Evolutionary conservation across 2,329 filamentous ascomycete species (phyloP).

Genomic region (Tolypocladium album): DNA sequence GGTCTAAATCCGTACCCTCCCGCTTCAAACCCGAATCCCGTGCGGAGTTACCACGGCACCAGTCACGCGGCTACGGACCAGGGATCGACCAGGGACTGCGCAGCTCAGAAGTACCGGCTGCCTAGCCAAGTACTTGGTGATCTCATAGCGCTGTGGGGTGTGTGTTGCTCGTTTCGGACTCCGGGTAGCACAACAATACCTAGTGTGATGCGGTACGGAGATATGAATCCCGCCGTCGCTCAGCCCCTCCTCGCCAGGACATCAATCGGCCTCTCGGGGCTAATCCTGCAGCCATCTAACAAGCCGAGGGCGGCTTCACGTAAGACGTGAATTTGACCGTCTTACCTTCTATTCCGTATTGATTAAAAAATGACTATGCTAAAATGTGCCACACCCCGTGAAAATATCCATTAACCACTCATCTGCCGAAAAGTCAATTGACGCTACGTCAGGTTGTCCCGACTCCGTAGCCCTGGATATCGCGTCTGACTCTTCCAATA

Average conservation of each 20-base stretch:
- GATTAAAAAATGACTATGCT: background rate
- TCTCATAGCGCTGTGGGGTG: background rate
- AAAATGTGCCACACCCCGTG: background rate
- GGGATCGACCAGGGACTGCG: background rate
- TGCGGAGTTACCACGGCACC: background rate
- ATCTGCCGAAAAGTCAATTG: conserved; percentile 5
- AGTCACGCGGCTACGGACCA: background rate
- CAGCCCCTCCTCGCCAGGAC: background rate
- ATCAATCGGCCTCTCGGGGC: background rate
- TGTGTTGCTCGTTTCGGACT: background rate
- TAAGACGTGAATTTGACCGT: background rate
- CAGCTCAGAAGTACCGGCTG: background rate
- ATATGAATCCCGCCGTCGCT: background rate
- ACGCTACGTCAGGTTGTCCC: background rate
- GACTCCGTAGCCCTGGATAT: background rate
- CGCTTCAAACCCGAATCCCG: background rate
- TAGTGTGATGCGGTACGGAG: background rate
- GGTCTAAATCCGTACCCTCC: background rate
- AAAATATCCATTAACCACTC: background rate
- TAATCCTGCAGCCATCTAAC: background rate
- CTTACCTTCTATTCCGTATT: background rate
- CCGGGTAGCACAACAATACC: too few relatives aligned
- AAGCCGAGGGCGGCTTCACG: background rate
- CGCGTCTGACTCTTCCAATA: conserved; percentile 1
- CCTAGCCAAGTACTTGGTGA: background rate